phyloP scores from a whole-genome alignment of 2,329 filamentous ascomycete genomes.

The Colletotrichum orchidophilum region DNA sequence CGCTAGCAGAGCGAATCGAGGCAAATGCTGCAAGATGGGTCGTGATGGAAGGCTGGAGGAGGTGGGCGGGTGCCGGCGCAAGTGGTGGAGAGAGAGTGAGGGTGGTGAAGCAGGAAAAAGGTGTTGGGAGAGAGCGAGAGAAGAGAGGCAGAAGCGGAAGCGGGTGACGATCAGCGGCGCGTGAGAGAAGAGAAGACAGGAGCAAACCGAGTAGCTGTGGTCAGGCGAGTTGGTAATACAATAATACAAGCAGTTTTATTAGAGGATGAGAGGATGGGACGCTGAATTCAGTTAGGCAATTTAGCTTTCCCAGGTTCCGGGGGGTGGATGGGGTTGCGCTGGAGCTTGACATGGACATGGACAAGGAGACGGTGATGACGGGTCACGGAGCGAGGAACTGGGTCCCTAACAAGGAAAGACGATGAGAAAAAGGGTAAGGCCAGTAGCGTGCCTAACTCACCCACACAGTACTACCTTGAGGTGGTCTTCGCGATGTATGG shows the following conservation, averaged over 20 bases:
- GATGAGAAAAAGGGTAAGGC: background rate
- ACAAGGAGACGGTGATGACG: background rate
- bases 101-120: conserved; percentile 10
- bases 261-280: conserved; percentile 22
- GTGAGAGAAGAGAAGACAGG: background rate
- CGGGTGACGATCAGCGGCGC: conserved; percentile 28
- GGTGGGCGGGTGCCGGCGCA: background rate
- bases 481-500: background rate
- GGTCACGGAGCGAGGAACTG: background rate
- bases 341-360: conserved; percentile 11
- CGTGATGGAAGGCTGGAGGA: background rate
- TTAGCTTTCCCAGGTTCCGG: conserved; percentile 27
- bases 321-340: conserved; percentile 15
- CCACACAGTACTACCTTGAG: background rate
- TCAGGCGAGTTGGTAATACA: conserved; percentile 25
- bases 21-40: conserved; percentile 1
- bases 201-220: conserved; percentile 8
- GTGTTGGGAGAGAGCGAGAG: conserved; percentile 8
- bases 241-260: conserved; percentile 32
- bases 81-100: background rate
- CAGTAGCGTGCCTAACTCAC: background rate
- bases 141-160: conserved; percentile 2
- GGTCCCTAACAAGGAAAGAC: conserved; percentile 15
- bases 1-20: conserved; percentile 23
- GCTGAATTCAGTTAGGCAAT: conserved; percentile 31